phyloP scores from a whole-genome alignment of 1,139 yeast genomes.

The Sugiyamaella paludigena region DNA sequence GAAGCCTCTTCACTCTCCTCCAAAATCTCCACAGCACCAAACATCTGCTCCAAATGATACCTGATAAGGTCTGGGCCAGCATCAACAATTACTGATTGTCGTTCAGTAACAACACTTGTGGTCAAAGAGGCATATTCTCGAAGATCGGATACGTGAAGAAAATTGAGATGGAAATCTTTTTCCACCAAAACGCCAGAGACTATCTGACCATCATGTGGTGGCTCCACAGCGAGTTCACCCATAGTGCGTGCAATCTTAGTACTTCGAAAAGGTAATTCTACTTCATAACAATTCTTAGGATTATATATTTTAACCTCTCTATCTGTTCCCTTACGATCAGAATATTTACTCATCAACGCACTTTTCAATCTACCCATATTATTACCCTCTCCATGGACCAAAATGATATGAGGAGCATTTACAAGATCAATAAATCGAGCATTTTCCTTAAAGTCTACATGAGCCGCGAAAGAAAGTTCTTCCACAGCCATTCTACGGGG shows the following conservation, averaged over 20 bases:
- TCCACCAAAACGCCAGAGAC: conserved; percentile 89
- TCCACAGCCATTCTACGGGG: conserved; percentile 90
- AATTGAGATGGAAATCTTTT: conserved; percentile 81
- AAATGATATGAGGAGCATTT: conserved; percentile 70
- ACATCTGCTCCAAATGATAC: conserved; percentile 95
- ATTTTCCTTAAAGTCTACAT: conserved; percentile 93
- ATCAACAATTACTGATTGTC: conserved; percentile 72
- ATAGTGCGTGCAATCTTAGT: conserved; percentile 81
- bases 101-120: conserved; percentile 79
- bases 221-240: conserved; percentile 64
- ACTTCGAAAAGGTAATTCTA: conserved; percentile 76
- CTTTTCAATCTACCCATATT: conserved; percentile 98
- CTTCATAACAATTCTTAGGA: conserved; percentile 86
- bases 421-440: conserved; percentile 86
- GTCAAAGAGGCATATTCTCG: conserved; percentile 86
- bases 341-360: conserved; percentile 83
- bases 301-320: conserved; percentile 90
- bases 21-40: conserved; percentile 74
- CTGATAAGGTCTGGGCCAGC: conserved; percentile 77
- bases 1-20: conserved; percentile 49
- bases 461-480: conserved; percentile 97
- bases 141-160: conserved; percentile 79
- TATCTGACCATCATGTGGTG: conserved; percentile 43
- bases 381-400: conserved; percentile 97
- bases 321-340: conserved; percentile 78